phyloP scores from a whole-genome alignment of 2,329 filamentous ascomycete species.

The Zymoseptoria crescenta region DNA sequence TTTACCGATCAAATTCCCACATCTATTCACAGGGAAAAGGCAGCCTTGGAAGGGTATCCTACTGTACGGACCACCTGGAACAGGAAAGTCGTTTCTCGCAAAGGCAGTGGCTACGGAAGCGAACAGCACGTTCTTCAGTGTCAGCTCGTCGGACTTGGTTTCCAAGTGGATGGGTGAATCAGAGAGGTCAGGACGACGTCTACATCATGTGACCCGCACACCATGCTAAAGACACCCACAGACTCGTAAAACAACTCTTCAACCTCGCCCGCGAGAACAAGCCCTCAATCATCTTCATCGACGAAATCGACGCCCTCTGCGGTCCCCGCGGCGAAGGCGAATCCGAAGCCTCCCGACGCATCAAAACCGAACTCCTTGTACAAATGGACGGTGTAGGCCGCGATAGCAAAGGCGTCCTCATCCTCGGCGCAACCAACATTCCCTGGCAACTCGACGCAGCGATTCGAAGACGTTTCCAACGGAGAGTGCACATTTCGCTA shows the following conservation, averaged over 20 bases:
- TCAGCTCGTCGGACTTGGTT: constrained; percentile 92
- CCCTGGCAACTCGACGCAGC: constrained; percentile 97
- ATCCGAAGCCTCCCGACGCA: constrained; percentile 91
- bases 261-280: constrained; percentile 98
- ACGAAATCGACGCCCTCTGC: constrained; percentile 94
- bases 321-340: constrained; percentile 90
- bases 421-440: constrained; percentile 94
- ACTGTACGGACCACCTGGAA: constrained; percentile 91
- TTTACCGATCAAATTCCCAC: constrained; percentile 95
- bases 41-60: constrained; percentile 98
- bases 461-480: constrained; percentile 91
- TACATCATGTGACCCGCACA: neutral
- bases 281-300: constrained; percentile 96
- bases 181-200: constrained; percentile 63
- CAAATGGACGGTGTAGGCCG: constrained; percentile 99
- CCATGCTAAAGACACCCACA: constrained; percentile 32
- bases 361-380: constrained; percentile 96
- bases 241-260: constrained; percentile 92
- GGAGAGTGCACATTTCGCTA: constrained; percentile 88
- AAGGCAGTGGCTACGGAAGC: constrained; percentile 97
- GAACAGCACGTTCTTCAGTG: constrained; percentile 98
- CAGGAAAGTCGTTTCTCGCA: constrained; percentile 93
- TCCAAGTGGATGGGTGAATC: constrained; percentile 99
- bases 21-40: constrained; percentile 89
- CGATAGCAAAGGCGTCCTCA: constrained; percentile 86